Evolutionary conservation across 768 basidiomycete species (phyloP), one percentile per base, ranked within the genome.

Genomic region (Suillus tomentosus): DNA sequence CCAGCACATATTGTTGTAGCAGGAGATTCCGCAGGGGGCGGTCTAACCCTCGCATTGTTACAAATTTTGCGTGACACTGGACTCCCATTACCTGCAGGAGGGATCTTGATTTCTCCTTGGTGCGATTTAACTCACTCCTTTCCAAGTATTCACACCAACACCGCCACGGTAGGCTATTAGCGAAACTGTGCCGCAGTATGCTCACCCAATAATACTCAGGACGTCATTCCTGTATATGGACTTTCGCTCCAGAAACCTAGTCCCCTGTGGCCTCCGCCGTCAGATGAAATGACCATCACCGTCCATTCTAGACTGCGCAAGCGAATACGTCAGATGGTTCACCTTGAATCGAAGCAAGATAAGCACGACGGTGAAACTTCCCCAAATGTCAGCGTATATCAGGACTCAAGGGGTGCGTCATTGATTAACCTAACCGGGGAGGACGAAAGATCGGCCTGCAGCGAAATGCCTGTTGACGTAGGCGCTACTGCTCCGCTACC

Each of bases 1-100:
- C 95, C 97, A 0, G 81, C 83, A 0, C 88, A 89, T 68, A 90
- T 99, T 42, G 84, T 98, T 13, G 79, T 99, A 19, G 89, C 89
- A 0, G 97, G 97, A 3, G 95, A 95, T 77, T 95, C 94, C 24
- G 96, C 96, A 0, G 97, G 97, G 7, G 97, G 95, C 9, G 95
- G 94, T 0, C 79, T 98, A 14, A 84, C 87, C 1, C 78, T 98
- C 58, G 90, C 95, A 5, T 80, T 97, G 36, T 82, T 99, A 4
- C 93, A 95, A 76, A 82, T 91, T 11, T 85, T 99, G 55, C 90
- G 97, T 17, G 97, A 99, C 74, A 78, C 84, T 0, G 88, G 86
- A 3, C 79, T 96, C 27, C 95, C 95, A 6, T 67, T 84, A 53
- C 96, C 96, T 4, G 93, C 95, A 3, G 97, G 95, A 8, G 95